phyloP scores from a whole-genome alignment of 495 filamentous ascomycete genomes.

The Podospora fimiseda region DNA sequence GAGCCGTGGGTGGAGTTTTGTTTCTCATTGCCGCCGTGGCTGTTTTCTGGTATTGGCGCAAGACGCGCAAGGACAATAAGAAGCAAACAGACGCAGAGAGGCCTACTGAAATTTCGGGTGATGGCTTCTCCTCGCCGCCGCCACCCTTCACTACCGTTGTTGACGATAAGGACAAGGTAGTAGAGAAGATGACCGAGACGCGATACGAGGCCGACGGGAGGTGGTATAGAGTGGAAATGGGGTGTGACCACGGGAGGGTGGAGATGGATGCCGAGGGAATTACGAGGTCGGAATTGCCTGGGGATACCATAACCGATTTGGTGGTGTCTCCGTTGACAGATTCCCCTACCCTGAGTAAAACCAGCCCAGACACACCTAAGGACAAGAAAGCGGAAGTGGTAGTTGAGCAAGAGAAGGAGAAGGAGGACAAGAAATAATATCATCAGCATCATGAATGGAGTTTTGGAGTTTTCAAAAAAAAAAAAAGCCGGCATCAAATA shows the following conservation, averaged over 20 bases:
- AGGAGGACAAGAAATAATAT: too few relatives aligned
- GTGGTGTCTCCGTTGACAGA: too few relatives aligned
- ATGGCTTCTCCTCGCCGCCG: not conserved
- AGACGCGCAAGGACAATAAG: not conserved
- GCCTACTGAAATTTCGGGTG: not conserved
- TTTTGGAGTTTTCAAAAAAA: too few relatives aligned
- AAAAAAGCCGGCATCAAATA: too few relatives aligned
- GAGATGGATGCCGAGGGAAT: constrained; percentile 21
- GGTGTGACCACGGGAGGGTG: constrained; percentile 6
- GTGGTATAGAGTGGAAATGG: constrained; percentile 21
- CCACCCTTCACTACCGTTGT: not conserved
- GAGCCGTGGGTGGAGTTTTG: constrained; percentile 14
- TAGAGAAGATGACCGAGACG: not conserved
- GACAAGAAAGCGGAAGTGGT: too few relatives aligned
- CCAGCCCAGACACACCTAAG: too few relatives aligned
- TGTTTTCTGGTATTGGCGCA: constrained; percentile 17
- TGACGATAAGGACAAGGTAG: not conserved
- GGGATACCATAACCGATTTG: not conserved
- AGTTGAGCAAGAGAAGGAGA: too few relatives aligned
- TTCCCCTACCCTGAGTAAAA: too few relatives aligned
- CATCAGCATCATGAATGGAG: too few relatives aligned
- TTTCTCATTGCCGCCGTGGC: constrained; percentile 5
- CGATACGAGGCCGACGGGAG: constrained; percentile 23
- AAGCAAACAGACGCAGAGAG: not conserved
- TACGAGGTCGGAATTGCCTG: not conserved